phyloP scores from a whole-genome alignment of 2,329 filamentous ascomycete species.

The Curvularia sp. region DNA sequence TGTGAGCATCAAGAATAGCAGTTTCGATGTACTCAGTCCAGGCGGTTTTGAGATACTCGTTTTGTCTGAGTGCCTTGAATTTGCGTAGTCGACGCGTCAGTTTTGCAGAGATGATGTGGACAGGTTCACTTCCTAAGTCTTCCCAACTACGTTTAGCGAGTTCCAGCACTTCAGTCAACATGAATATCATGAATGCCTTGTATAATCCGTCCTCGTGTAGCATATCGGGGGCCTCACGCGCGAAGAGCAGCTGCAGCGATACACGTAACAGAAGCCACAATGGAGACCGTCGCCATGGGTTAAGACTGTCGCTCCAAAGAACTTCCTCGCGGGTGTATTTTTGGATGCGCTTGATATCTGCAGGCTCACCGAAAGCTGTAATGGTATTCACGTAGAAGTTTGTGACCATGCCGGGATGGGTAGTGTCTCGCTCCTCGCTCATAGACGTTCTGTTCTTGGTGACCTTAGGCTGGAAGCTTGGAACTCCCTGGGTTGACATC shows the following conservation, averaged over 20 bases:
- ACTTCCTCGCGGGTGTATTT: slow-evolving; percentile 65
- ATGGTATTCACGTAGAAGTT: slow-evolving; percentile 57
- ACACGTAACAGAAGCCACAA: slow-evolving; percentile 65
- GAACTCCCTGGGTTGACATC: slow-evolving; percentile 47
- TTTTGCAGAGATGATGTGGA: slow-evolving; percentile 31
- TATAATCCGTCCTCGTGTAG: slow-evolving; percentile 44
- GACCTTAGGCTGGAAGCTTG: slow-evolving; percentile 45
- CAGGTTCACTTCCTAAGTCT: slow-evolving; percentile 14
- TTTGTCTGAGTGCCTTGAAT: slow-evolving; percentile 23
- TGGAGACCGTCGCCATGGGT: slow-evolving; percentile 61
- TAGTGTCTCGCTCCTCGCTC: slow-evolving; percentile 58
- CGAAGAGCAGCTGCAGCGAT: slow-evolving; percentile 52
- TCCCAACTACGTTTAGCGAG: slow-evolving; percentile 5
- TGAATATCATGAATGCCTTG: slow-evolving; percentile 60
- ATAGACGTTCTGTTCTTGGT: slow-evolving; percentile 50
- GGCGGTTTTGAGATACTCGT: not conserved
- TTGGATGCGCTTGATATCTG: slow-evolving; percentile 43
- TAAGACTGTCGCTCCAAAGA: slow-evolving; percentile 49
- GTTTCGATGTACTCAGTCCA: slow-evolving; percentile 13
- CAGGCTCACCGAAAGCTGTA: slow-evolving; percentile 45
- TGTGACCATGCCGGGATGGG: slow-evolving; percentile 59
- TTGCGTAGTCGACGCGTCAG: slow-evolving; percentile 34
- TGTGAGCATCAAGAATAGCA: slow-evolving; percentile 13
- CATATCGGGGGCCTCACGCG: slow-evolving; percentile 28
- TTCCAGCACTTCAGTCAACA: slow-evolving; percentile 54